Evolutionary conservation across 2,329 filamentous ascomycete species (phyloP).

Genomic region (Ceratocystis eucalypticola): DNA sequence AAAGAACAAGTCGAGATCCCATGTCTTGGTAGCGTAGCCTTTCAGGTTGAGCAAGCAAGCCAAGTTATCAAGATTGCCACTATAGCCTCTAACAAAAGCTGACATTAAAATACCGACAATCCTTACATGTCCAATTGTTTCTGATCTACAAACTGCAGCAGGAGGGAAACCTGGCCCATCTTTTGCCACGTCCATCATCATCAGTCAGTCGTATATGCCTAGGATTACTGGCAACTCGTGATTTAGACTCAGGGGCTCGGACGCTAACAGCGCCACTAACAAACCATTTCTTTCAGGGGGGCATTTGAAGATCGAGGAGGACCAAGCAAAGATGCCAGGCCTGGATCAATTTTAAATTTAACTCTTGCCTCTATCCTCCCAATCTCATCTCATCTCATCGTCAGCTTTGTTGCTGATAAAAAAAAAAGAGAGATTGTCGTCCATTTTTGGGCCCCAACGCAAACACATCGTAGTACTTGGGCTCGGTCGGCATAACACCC

Average conservation of each 20-base stretch:
- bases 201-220: background rate
- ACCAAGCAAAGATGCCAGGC: background rate
- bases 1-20: background rate
- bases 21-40: background rate
- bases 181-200: constrained; percentile 4
- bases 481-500: no score
- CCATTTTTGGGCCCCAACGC: no score
- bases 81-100: no score
- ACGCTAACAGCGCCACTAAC: constrained; percentile 7
- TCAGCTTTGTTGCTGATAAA: background rate
- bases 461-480: no score
- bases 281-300: background rate
- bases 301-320: background rate
- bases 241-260: constrained; percentile 2
- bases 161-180: background rate
- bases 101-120: no score
- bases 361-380: background rate
- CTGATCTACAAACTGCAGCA: background rate
- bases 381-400: background rate
- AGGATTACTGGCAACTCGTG: background rate
- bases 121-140: background rate
- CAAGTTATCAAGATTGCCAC: no score
- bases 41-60: no score
- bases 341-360: background rate
- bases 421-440: no score